Conservation (phyloP, 1,139 yeast genomes). For the Kodamaea plutei region DNA sequence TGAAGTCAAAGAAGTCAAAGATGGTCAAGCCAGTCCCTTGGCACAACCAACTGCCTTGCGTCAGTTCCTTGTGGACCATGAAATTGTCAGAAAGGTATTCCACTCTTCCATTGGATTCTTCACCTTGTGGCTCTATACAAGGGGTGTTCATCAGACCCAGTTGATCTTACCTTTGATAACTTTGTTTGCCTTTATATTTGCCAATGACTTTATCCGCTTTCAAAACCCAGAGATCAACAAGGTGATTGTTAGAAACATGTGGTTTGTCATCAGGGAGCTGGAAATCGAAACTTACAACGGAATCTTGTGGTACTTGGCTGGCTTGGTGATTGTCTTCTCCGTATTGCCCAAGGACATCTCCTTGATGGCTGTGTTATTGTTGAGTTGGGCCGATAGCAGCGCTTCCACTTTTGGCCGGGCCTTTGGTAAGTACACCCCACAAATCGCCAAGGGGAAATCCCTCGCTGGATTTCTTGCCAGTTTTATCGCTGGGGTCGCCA, state of each 20-base stretch:
- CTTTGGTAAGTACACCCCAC: conserved; percentile 81
- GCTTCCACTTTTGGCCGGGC: conserved; percentile 90
- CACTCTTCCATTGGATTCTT: conserved; percentile 86
- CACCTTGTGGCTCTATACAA: conserved; percentile 67
- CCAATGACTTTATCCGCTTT: conserved; percentile 70
- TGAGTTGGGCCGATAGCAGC: conserved; percentile 97
- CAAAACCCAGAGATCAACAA: conserved; percentile 56
- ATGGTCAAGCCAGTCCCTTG: conserved; percentile 1
- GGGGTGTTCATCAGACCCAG: conserved; percentile 52
- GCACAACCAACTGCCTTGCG: conserved; percentile 27
- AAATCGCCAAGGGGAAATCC: conserved; percentile 67
- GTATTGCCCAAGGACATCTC: conserved; percentile 78
- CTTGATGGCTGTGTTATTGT: conserved; percentile 66
- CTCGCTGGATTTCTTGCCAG: conserved; percentile 90
- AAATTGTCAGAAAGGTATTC: conserved; percentile 78
- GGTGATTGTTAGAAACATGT: conserved; percentile 60
- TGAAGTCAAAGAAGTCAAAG: conserved; percentile 2
- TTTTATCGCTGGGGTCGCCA: conserved; percentile 62
- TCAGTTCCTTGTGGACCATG: conserved; percentile 67
- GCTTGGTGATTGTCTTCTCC: conserved; percentile 65
- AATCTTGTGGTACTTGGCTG: conserved; percentile 78
- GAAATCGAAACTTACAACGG: conserved; percentile 76
- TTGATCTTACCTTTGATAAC: conserved; percentile 57
- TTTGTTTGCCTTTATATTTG: conserved; percentile 51
- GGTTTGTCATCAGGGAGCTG: conserved; percentile 78